Evolutionary conservation across 768 basidiomycete species (phyloP), one percentile per base, ranked within the genome.

Genomic region (Leucocoprinus birnbaumii): DNA sequence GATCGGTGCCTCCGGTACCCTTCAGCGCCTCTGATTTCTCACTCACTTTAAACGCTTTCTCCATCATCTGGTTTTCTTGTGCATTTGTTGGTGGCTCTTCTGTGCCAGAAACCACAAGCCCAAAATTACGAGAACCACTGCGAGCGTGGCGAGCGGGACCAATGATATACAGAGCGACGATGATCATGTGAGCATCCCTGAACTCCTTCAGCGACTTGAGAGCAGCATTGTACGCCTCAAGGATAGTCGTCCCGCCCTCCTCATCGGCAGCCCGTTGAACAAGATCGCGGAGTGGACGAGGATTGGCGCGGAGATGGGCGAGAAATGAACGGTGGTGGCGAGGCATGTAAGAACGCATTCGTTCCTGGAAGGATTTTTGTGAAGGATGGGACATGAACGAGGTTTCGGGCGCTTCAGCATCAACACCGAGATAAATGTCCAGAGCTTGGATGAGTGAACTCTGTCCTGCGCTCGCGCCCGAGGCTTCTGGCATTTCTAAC

Each of bases 281-380:
- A 31, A 91, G 70, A 16, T 68, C 65, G 27, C 89, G 80, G 11
- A 91, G 70, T 0, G 85, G 81, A 1, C 85, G 79, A 2, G 84
- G 84, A 53, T 78, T 82, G 10, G 71, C 66, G 9, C 76, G 66
- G 24, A 94, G 80, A 65, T 91, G 87, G 49, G 72, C 73, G 24
- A 94, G 72, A 71, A 92, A 93, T n/a, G 80, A 72, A 24, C 89
- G 85, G 64, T 93, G 91, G 59, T 85, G 82, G 10, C 82, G 78
- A 5, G 91, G 89, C 91, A 94, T 94, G 69, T 94, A 93, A 6
- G 72, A 68, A 51, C 87, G 80, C 90, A 92, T 91, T 31, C 86
- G 79, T 47, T 80, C 73, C 53, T 92, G 78, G 64, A 91, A 85
- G 6, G 81, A 65, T 44, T 67, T 61, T 6, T 57, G 54, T 56